Evolutionary conservation across 176 grass and related monocot genomes (phyloP), one percentile per base, ranked within the genome.

Genomic region (Sorghum bicolor): DNA sequence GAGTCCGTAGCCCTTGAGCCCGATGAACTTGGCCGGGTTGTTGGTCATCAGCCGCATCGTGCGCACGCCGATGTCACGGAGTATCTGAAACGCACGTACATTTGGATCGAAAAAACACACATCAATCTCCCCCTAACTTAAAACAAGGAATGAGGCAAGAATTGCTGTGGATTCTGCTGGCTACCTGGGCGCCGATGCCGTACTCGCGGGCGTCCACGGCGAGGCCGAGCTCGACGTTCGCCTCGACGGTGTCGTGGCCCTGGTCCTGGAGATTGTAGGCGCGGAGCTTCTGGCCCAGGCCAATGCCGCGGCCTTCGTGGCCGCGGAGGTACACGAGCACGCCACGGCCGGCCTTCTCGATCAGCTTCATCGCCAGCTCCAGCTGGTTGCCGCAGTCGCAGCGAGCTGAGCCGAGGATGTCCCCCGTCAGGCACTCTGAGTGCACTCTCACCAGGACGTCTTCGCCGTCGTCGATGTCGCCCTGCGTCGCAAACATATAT

Each of bases 1-100:
- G 67, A 98, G 93, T 5, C 96, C 96, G 64, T 95, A 96, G 33
- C 96, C 91, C 63, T 95, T 98, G 41, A 98, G 90, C 53, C 96
- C 96, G 4, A 98, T 65, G 76, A 98, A 95, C 76, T 98, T 98
- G 52, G 96, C 93, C 4, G 91, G 96, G 53, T 98, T 98, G 68
- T 98, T 98, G 12, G 96, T 95, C 96, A 96, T 98, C 52, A 98
- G 81, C 50, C 89, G 84, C 93, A 98, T 98, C 75, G 96, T 98
- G 38, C 85, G 85, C 62, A 98, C 91, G 22, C 96, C 91, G 28
- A 95, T 85, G 86, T 96, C 93, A 52, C 96, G 57, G 0, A 96
- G 86, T 41, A 98, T 95, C 96, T 98, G 83, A 22, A 80, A 70
- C 4, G 2, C 25, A 4, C 3, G n/a, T n/a, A 53, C 38, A 31